A percentile compares a stretch with the other conserved stretches of the same genome.
Evolutionary conservation across 2,329 filamentous ascomycete species (phyloP).

Genomic region (Neonectria sp.): DNA sequence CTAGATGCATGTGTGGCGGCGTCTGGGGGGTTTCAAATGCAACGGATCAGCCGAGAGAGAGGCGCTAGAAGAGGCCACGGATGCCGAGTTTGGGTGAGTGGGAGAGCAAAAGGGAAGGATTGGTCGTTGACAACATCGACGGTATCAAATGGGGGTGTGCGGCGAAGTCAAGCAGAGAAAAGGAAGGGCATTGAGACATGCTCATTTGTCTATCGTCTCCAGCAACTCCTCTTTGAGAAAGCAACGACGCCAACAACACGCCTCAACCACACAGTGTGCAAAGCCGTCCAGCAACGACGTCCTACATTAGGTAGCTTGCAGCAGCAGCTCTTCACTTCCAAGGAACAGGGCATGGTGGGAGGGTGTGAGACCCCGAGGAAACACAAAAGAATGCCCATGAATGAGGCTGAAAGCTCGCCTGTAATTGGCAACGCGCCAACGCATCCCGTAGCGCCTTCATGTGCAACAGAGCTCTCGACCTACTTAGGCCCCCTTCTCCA

Average conservation of each 20-base stretch:
- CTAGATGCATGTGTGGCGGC: conserved; percentile 1
- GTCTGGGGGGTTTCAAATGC: not conserved
- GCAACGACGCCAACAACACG: no score
- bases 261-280: no score
- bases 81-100: not conserved
- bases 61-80: not conserved
- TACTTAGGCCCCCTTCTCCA: no score
- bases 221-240: no score
- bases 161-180: not conserved
- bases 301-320: no score
- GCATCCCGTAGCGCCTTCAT: not conserved
- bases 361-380: no score
- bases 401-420: not conserved
- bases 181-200: no score
- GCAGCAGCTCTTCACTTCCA: no score
- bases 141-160: not conserved
- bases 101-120: not conserved
- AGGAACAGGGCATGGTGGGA: no score
- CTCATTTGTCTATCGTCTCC: no score
- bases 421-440: not conserved
- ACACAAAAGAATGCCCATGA: not conserved
- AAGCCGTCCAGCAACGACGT: no score
- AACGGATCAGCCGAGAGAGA: not conserved
- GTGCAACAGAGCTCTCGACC: not conserved
- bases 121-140: not conserved